These are phyloP conservation scores for Mycothermus thermophilus DNA, from an alignment of 495 filamentous ascomycete species.

Conservation along the genomic window DNA sequence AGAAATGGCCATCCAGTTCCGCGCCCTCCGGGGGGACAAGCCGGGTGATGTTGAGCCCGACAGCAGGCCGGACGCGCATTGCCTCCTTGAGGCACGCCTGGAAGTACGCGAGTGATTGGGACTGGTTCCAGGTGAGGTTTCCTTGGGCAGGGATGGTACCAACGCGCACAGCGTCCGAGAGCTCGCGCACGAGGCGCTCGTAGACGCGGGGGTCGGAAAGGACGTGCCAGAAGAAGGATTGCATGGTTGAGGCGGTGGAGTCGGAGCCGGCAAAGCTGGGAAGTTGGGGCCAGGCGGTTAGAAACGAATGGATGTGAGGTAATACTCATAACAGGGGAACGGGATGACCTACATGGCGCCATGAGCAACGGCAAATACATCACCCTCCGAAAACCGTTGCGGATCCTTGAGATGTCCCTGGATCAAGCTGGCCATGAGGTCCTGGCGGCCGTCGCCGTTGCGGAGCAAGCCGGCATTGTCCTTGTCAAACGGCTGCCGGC, in stretches of 20 bases:
- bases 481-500: conserved; percentile 31
- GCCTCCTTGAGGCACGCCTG: conserved; percentile 55
- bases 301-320: conserved; percentile 1
- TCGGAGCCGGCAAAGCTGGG: conserved; percentile 46
- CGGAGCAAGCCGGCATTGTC: conserved; percentile 26
- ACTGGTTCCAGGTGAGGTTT: conserved; percentile 32
- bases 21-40: conserved; percentile 39
- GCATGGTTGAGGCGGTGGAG: conserved; percentile 46
- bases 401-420: conserved; percentile 33
- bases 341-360: conserved; percentile 33
- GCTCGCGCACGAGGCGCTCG: conserved; percentile 28
- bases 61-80: conserved; percentile 50
- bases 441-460: conserved; percentile 30
- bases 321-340: not conserved
- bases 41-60: conserved; percentile 41
- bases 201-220: conserved; percentile 33
- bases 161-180: conserved; percentile 25
- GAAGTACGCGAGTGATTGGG: conserved; percentile 42
- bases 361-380: conserved; percentile 42
- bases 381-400: conserved; percentile 33
- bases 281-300: too few species aligned
- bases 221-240: conserved; percentile 41
- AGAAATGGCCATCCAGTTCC: conserved; percentile 36
- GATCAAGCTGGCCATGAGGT: conserved; percentile 35
- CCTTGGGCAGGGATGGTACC: conserved; percentile 28